phyloP scores from a whole-genome alignment of 78 protist species.

The Dictyostelium citrinum region DNA sequence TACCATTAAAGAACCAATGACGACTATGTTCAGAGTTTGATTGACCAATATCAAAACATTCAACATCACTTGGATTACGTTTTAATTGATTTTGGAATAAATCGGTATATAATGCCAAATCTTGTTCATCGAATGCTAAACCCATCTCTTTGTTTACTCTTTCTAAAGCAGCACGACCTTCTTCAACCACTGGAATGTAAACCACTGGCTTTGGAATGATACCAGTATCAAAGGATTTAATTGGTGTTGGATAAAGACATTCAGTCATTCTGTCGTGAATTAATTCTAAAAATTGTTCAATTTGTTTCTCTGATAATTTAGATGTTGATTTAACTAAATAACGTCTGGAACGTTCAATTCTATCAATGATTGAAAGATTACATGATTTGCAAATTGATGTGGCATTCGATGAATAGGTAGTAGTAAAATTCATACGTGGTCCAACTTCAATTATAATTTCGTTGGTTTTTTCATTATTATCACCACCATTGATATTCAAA shows the following conservation, averaged over 20 bases:
- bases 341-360: conserved; percentile 88
- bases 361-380: conserved; percentile 53
- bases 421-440: conserved; percentile 88
- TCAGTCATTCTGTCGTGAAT: conserved; percentile 96
- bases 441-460: conserved; percentile 81
- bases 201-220: conserved; percentile 40
- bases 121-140: conserved; percentile 89
- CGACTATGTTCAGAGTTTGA: conserved; percentile 82
- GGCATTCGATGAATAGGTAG: conserved; percentile 91
- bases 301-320: not conserved
- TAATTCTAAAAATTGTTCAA: conserved; percentile 9
- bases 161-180: conserved; percentile 85
- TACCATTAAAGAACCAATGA: conserved; percentile 92
- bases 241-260: conserved; percentile 57
- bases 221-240: conserved; percentile 72
- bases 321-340: not conserved
- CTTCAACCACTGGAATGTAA: conserved; percentile 61
- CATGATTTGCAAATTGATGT: conserved; percentile 82
- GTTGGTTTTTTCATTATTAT: not conserved
- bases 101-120: conserved; percentile 84
- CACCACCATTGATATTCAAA: no score
- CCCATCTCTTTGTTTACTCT: conserved; percentile 83
- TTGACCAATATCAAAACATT: conserved; percentile 92
- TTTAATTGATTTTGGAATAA: conserved; percentile 69
- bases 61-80: conserved; percentile 94